Evolutionary conservation across 805 yeast species (phyloP), one percentile per base, ranked within the genome.

Genomic region (Cyberlindnera mississippiensis): DNA sequence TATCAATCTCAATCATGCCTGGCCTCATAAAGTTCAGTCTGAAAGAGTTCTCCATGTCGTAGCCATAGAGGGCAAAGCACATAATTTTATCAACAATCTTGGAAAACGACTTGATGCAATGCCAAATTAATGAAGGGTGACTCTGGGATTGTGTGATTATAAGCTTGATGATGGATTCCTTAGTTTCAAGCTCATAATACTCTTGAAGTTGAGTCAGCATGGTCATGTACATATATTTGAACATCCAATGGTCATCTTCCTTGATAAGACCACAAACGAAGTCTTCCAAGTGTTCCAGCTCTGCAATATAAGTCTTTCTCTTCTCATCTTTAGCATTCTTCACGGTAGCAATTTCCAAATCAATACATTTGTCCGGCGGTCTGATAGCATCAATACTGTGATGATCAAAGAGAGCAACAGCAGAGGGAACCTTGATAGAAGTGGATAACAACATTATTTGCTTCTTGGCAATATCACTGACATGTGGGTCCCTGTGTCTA

Each of bases 321-420:
- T 83, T 85, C 39, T 61, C 66, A 16, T 73, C 75, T 51, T 85
- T 85, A 0, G 90, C 90, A n/a, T 65, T 46, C 33, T 66, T 71
- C 12, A 85, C 77, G 0, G 82, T 76, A 14, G 69, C 62, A 20
- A 85, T 73, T 54, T 83, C 86, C 22, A 71, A 48, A 36, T 76
- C 80, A 38, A 81, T 74, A 15, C 62, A 65, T 17, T 62, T 66
- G 52, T 81, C 90, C 0, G 82, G 80, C 1, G 91, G 91, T 44
- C 73, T 67, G 22, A 85, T 74, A 12, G 71, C 72, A 54, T 36
- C 62, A 51, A 45, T 48, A 14, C 56, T 55, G 8, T 57, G 53
- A 6, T 61, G 57, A 40, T 82, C 73, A 30, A 82, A 67, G 6
- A 79, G 44, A 48, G 88, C 82, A 15, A 74, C 71, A 28, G 66